These are phyloP conservation scores for Neofusicoccum laricinum DNA, from an alignment of 2,329 filamentous ascomycete genomes.

Conservation along the genomic window DNA sequence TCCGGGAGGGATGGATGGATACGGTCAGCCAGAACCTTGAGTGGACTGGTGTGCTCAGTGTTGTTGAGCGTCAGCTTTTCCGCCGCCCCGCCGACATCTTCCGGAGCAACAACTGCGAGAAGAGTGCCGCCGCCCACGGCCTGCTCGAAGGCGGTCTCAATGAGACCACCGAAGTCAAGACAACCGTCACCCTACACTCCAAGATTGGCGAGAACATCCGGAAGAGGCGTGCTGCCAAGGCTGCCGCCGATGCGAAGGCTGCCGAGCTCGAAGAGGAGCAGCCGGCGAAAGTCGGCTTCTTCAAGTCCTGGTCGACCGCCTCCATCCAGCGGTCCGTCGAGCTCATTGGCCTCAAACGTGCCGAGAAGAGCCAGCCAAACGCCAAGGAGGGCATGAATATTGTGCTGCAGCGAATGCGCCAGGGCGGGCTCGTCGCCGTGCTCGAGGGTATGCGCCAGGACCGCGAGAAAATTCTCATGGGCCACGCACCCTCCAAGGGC, in stretches of 20 bases:
- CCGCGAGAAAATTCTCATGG: slow-evolving; percentile 37
- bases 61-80: slow-evolving; percentile 74
- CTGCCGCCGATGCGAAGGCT: slow-evolving; percentile 37
- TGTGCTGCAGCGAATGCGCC: slow-evolving; percentile 68
- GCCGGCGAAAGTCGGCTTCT: slow-evolving; percentile 52
- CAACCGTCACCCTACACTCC: slow-evolving; percentile 71
- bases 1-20: slow-evolving; percentile 77
- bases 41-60: slow-evolving; percentile 75
- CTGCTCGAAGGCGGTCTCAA: slow-evolving; percentile 21
- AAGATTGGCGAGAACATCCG: slow-evolving; percentile 67
- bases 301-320: slow-evolving; percentile 63
- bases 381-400: slow-evolving; percentile 81
- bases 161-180: slow-evolving; percentile 64
- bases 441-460: slow-evolving; percentile 68
- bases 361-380: slow-evolving; percentile 74
- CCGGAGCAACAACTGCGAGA: slow-evolving; percentile 21
- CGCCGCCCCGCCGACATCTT: slow-evolving; percentile 42
- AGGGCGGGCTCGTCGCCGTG: slow-evolving; percentile 66
- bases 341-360: slow-evolving; percentile 72
- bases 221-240: slow-evolving; percentile 44
- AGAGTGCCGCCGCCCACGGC: slow-evolving; percentile 26
- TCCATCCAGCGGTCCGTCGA: slow-evolving; percentile 79
- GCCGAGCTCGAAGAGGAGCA: slow-evolving; percentile 44
- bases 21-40: slow-evolving; percentile 79
- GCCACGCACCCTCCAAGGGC: neutral